These are phyloP conservation scores for Marvania coccoides DNA, from an alignment of 139 green algal genomes.

Conservation along the genomic window DNA sequence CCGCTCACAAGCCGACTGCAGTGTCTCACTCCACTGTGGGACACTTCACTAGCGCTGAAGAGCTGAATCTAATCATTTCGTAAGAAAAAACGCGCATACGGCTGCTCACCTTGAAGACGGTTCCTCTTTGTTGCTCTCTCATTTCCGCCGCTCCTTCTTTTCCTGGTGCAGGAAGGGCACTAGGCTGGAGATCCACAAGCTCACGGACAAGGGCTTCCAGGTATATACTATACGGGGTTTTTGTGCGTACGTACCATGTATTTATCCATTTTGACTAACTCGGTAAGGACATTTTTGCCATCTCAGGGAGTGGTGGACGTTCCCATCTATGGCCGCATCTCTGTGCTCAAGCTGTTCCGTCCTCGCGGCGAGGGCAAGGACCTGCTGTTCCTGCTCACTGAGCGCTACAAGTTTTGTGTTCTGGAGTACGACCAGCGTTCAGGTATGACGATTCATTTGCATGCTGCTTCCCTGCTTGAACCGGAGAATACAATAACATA, in stretches of 20 bases:
- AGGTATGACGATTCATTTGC: conserved; percentile 22
- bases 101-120: neutral
- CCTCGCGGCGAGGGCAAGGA: conserved; percentile 58
- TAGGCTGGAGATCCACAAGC: conserved; percentile 78
- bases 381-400: conserved; percentile 86
- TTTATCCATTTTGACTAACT: neutral
- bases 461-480: no score
- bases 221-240: conserved; percentile 26
- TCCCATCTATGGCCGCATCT: conserved; percentile 88
- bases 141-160: neutral
- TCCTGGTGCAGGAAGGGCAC: conserved; percentile 63
- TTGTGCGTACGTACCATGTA: neutral
- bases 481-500: no score
- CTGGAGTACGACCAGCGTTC: conserved; percentile 67
- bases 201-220: conserved; percentile 79
- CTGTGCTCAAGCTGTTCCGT: conserved; percentile 76
- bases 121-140: neutral
- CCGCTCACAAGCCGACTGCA: conserved; percentile 83
- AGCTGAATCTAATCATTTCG: conserved; percentile 90
- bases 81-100: no score
- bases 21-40: conserved; percentile 80
- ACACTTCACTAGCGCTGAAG: conserved; percentile 69
- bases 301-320: conserved; percentile 77
- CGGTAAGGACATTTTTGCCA: neutral
- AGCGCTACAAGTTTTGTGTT: conserved; percentile 90